Evolutionary conservation across 2,329 filamentous ascomycete genomes (phyloP), one percentile per base, ranked within the genome.

Genomic region (Rhytidhysteron rufulum): DNA sequence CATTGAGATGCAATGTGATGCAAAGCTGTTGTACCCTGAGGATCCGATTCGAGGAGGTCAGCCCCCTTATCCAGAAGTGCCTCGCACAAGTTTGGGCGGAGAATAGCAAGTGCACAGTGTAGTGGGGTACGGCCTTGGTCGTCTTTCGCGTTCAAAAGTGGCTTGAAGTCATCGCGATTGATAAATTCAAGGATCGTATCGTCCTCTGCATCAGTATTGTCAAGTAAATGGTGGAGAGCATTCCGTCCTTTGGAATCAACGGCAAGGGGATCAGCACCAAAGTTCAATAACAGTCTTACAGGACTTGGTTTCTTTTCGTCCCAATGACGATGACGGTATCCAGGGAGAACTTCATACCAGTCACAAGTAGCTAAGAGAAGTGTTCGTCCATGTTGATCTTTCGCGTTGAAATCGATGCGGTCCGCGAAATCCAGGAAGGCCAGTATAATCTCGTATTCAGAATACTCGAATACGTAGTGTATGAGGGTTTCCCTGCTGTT

Each of bases 1-100:
- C 44, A 44, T 35, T 50, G 49, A 19, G 37, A 30, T 16, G 54
- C 53, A 9, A 58, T 44, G 32, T 49, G 46, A 31, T 56, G 55
- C 5, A 53, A 40, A 3, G 46, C 43, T 11, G 48, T 53, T n/a
- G 31, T 36, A 10, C 53, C 53, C 33, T 43, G 39, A 19, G 48
- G 45, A 17, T 51, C 50, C 7, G 45, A 31, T 10, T 45, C 36
- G 4, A 49, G 30, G 11, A 54, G 19, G 32, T 57, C 42, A 27
- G 34, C 43, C 5, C 39, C 46, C 25, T 34, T 35, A 17, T 13
- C 16, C 39, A 42, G 45, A 11, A 34, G 10, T 13, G 19, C 15
- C 13, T 34, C 32, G 32, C 32, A 34, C 5, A 34, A 13, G 13
- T 30, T 4, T 16, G 27, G 27, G 16, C 27, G 27, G 8, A 30